Evolutionary conservation across 306 rosid genomes (phyloP).

Genomic region (Casuarina glauca): DNA sequence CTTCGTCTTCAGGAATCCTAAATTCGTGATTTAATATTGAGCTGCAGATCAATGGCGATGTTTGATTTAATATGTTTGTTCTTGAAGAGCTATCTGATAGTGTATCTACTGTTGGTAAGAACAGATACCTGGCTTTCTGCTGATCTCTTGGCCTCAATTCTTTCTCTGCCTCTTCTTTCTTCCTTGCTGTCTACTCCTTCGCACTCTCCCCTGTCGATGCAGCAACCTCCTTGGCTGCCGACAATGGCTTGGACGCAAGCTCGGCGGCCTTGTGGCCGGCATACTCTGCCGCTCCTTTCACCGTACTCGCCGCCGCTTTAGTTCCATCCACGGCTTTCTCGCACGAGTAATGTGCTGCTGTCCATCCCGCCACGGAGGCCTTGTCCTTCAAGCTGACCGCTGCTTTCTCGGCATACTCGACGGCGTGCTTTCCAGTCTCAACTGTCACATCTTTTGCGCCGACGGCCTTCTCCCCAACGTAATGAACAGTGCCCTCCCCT

Average conservation of each 20-base stretch:
- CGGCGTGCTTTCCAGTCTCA: slow-evolving; percentile 44
- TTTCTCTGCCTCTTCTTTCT: slow-evolving; percentile 63
- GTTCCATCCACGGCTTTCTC: slow-evolving; percentile 68
- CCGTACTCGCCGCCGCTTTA: slow-evolving; percentile 38
- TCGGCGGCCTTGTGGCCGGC: slow-evolving; percentile 53
- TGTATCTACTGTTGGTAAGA: neutral
- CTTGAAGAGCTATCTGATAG: neutral
- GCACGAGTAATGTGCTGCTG: slow-evolving; percentile 53
- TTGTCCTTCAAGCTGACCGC: slow-evolving; percentile 62
- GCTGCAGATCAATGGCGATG: slow-evolving; percentile 15
- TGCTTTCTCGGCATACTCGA: slow-evolving; percentile 32
- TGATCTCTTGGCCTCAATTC: slow-evolving; percentile 37
- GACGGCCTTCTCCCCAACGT: slow-evolving; percentile 44
- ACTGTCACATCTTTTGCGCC: slow-evolving; percentile 41
- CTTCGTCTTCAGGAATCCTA: too few species aligned
- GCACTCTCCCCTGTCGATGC: slow-evolving; percentile 58
- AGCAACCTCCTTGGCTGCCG: slow-evolving; percentile 48
- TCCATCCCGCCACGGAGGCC: slow-evolving; percentile 60
- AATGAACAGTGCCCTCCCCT: slow-evolving; percentile 31
- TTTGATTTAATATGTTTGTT: neutral
- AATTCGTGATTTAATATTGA: neutral
- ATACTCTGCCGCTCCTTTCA: slow-evolving; percentile 52
- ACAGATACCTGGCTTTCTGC: slow-evolving; percentile 35
- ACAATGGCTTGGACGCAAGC: slow-evolving; percentile 47
- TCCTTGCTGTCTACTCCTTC: slow-evolving; percentile 68